A percentile compares a stretch with the other conserved stretches of the same genome.
Evolutionary conservation across 208 protist species (phyloP).

Genomic region (Leishmania martiniquensis): DNA sequence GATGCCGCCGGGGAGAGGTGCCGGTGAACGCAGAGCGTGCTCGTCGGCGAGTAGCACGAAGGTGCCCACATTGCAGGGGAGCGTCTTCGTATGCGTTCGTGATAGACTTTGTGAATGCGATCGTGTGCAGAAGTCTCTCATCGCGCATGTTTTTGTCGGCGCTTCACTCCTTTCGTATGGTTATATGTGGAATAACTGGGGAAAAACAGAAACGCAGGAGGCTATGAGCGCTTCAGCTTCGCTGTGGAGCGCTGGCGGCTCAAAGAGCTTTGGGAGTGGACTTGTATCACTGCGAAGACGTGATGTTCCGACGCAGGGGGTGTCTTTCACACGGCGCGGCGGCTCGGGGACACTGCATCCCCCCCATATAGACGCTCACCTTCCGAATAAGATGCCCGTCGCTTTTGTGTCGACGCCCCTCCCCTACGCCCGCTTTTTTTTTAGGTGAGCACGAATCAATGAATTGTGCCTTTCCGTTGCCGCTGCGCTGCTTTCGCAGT

Average conservation of each 20-base stretch:
- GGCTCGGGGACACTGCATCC: too few species aligned
- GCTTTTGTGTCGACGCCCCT: neutral
- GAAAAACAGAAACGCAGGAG: neutral
- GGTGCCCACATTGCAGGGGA: neutral
- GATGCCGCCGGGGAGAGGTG: neutral
- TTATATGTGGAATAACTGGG: neutral
- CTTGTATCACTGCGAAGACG: neutral
- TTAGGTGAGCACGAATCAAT: neutral
- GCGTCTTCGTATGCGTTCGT: neutral
- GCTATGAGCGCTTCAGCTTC: neutral
- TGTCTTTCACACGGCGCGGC: neutral
- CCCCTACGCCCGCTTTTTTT: neutral
- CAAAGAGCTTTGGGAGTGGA: neutral
- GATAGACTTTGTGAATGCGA: neutral
- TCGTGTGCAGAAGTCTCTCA: neutral
- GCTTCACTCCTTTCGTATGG: neutral
- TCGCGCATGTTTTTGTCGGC: neutral
- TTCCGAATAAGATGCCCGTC: neutral
- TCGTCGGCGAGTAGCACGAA: neutral
- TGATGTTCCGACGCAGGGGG: neutral
- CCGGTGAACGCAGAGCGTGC: neutral
- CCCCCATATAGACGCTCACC: too few species aligned
- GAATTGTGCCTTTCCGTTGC: neutral
- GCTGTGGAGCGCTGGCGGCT: neutral
- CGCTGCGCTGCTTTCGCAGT: neutral